phyloP scores from a whole-genome alignment of 225 moss, liverwort and hornwort genomes.

The Sphagnum contortum region DNA sequence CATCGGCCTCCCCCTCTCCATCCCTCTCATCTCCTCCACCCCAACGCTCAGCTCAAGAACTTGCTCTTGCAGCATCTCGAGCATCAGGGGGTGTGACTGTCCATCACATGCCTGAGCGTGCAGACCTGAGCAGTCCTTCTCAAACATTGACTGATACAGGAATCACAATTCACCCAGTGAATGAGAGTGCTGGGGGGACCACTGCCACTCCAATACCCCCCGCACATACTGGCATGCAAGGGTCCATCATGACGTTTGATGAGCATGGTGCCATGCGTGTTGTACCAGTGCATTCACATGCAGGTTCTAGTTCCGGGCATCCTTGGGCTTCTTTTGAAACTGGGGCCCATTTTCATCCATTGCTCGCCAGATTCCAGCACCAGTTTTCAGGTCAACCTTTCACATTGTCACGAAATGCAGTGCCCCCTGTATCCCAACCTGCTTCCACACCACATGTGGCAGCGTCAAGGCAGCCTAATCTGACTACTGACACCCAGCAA shows the following conservation, averaged over 20 bases:
- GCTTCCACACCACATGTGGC: conserved; percentile 26
- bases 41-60: conserved; percentile 52
- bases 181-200: conserved; percentile 43
- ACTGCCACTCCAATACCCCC: conserved; percentile 26
- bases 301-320: conserved; percentile 11
- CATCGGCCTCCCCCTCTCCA: conserved; percentile 55
- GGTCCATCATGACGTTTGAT: conserved; percentile 88
- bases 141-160: conserved; percentile 23
- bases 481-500: conserved; percentile 23
- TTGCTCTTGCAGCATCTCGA: conserved; percentile 44
- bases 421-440: conserved; percentile 19
- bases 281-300: conserved; percentile 71
- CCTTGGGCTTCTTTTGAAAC: conserved; percentile 12
- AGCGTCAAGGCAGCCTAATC: conserved; percentile 21
- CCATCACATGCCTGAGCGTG: conserved; percentile 69
- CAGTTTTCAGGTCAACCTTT: conserved; percentile 38
- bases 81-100: conserved; percentile 51
- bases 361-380: conserved; percentile 63
- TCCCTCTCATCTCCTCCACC: conserved; percentile 37
- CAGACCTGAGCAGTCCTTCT: conserved; percentile 37
- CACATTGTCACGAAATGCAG: conserved; percentile 21
- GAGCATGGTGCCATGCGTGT: conserved; percentile 80
- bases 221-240: conserved; percentile 51
- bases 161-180: conserved; percentile 44
- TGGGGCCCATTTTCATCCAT: conserved; percentile 25